Evolutionary conservation across 805 yeast genomes (phyloP), one percentile per base, ranked within the genome.

Genomic region (Saturnispora galanensis): DNA sequence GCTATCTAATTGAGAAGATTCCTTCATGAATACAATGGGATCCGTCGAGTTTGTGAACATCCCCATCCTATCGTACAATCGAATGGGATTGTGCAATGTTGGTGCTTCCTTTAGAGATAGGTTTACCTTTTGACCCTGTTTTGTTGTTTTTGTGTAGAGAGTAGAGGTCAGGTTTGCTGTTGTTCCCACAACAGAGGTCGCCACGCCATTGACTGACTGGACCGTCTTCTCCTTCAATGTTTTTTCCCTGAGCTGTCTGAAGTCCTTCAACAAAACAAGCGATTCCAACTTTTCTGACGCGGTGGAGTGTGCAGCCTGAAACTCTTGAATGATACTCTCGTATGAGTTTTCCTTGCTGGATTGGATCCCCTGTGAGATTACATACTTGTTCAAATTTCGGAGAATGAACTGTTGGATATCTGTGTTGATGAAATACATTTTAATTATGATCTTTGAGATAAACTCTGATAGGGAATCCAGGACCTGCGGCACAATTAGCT

Each of bases 391-490:
- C 32, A 65, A 34, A 31, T 64, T 56, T 4, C 62, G 63, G 41
- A 58, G 43, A 21, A 73, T 52, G 18, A 58, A 53, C 26, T 59
- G 50, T 44, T 56, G 60, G 2, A 68, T 58, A 13, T 66, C 69
- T 17, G 55, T 31, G 39, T 73, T 69, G 31, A 67, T 63, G 49
- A 60, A 65, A 34, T 71, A 54, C 1, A 67, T 43, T 49, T 67
- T 62, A 39, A 66, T 57, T 1, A 72, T 58, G 11, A 75, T 46
- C 42, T 63, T 61, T 38, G 66, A 71, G 10, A 74, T 56, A 47
- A 74, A 74, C 50, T 76, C 81, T 31, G 75, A 74, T 38, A 74
- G 51, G 13, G 68, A 63, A 3, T 63, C 58, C 39, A 72, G 54
- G 3, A 67, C 64, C 50, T 73, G 75, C 1, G 81, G 81, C 6